A percentile compares a stretch with the other conserved stretches of the same genome.
These are phyloP conservation scores for Hyaloscypha hepaticicola DNA, from an alignment of 495 filamentous ascomycete species.

Conservation along the genomic window DNA sequence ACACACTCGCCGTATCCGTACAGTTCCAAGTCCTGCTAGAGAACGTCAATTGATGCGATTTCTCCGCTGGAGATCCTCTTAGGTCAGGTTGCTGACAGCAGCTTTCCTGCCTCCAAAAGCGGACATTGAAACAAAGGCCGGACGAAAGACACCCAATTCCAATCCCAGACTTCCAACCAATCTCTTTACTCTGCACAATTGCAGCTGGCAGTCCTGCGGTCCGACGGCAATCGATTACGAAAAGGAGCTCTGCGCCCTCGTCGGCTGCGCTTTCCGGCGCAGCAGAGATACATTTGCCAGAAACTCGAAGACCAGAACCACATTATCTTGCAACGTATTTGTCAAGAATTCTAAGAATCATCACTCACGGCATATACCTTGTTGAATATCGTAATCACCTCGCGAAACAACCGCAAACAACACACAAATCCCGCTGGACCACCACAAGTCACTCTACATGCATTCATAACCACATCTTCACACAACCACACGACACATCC, in stretches of 20 bases:
- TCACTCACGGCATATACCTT: neutral
- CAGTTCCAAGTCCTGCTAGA: neutral
- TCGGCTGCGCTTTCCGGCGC: neutral
- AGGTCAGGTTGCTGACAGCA: neutral
- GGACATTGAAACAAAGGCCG: neutral
- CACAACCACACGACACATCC: slow-evolving; percentile 1
- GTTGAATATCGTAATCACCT: slow-evolving; percentile 15
- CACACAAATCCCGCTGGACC: neutral
- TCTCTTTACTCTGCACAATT: neutral
- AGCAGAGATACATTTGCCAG: neutral
- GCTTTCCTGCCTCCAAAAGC: neutral
- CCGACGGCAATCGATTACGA: neutral
- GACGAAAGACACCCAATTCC: neutral
- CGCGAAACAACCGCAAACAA: slow-evolving; percentile 13
- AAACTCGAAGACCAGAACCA: neutral
- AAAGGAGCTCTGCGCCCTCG: neutral
- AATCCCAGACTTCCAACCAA: neutral
- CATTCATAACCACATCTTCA: slow-evolving; percentile 17
- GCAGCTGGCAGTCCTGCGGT: neutral
- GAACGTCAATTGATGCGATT: neutral
- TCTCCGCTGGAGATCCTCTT: neutral
- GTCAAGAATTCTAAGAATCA: neutral
- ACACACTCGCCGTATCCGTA: neutral
- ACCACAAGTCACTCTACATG: slow-evolving; percentile 20
- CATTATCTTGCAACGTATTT: neutral